phyloP scores from a whole-genome alignment of 495 filamentous ascomycete species.

The Penicillium canariense region DNA sequence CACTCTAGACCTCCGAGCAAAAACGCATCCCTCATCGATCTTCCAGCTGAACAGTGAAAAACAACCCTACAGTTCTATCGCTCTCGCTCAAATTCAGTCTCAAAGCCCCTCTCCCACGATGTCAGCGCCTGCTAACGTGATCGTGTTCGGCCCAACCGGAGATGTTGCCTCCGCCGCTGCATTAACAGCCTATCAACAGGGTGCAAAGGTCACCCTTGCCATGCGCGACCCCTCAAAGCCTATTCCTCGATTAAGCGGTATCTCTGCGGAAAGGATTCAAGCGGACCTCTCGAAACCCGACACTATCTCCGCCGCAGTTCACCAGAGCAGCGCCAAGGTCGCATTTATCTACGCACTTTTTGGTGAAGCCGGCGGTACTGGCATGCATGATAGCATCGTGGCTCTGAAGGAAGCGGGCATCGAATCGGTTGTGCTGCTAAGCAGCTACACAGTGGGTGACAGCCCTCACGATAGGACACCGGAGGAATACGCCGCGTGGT shows the following conservation, averaged over 20 bases:
- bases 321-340: slow-evolving; percentile 7
- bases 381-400: slow-evolving; percentile 5
- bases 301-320: slow-evolving; percentile 7
- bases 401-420: slow-evolving; percentile 17
- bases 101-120: slow-evolving; percentile 1
- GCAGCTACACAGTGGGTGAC: slow-evolving; percentile 14
- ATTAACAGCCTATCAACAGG: slow-evolving; percentile 7
- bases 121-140: slow-evolving; percentile 6
- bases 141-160: slow-evolving; percentile 17
- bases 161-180: slow-evolving; percentile 14
- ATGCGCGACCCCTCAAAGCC: slow-evolving; percentile 13
- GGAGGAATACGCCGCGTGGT: slow-evolving; percentile 7
- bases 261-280: slow-evolving; percentile 4
- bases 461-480: not conserved
- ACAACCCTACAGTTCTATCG: too few species aligned
- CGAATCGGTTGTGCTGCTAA: slow-evolving; percentile 18
- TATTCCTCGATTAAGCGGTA: slow-evolving; percentile 6
- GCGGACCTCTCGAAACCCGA: slow-evolving; percentile 16
- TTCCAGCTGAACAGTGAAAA: too few species aligned
- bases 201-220: slow-evolving; percentile 14
- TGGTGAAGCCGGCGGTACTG: slow-evolving; percentile 1
- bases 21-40: too few species aligned
- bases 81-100: too few species aligned
- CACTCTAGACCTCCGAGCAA: too few species aligned
- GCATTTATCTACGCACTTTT: slow-evolving; percentile 16